Conservation (phyloP, 257 asterid species). For the Scutellaria minor region DNA sequence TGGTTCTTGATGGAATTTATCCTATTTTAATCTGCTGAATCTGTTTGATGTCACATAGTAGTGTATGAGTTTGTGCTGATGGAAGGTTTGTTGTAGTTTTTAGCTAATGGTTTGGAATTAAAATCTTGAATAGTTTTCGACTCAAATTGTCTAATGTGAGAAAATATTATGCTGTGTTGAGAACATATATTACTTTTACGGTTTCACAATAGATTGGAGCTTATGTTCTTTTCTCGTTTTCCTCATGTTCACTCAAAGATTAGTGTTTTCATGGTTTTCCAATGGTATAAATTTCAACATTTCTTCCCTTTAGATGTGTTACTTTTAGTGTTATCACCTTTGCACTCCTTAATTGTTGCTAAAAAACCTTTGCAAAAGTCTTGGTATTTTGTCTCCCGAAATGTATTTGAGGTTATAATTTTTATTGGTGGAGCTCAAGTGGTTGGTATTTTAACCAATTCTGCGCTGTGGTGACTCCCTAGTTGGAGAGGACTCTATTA, state of each 20-base stretch:
- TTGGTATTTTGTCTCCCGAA: too few species aligned
- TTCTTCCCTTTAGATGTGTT: not conserved
- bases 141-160: not conserved
- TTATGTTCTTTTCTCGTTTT: not conserved
- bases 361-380: too few species aligned
- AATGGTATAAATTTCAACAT: not conserved
- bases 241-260: not conserved
- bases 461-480: not conserved
- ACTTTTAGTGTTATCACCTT: not conserved
- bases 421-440: not conserved
- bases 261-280: not conserved
- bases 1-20: not conserved
- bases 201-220: not conserved
- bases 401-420: not conserved
- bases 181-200: not conserved
- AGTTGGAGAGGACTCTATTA: not conserved
- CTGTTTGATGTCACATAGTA: slow-evolving; percentile 1
- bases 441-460: not conserved
- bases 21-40: not conserved
- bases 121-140: not conserved
- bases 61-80: not conserved
- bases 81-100: not conserved
- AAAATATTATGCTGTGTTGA: not conserved
- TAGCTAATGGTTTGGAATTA: not conserved
- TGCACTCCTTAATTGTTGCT: slow-evolving; percentile 1